A percentile compares a stretch with the other conserved stretches of the same genome.
Conservation (phyloP, 31 red algal species). For the Endocladia muricata region DNA sequence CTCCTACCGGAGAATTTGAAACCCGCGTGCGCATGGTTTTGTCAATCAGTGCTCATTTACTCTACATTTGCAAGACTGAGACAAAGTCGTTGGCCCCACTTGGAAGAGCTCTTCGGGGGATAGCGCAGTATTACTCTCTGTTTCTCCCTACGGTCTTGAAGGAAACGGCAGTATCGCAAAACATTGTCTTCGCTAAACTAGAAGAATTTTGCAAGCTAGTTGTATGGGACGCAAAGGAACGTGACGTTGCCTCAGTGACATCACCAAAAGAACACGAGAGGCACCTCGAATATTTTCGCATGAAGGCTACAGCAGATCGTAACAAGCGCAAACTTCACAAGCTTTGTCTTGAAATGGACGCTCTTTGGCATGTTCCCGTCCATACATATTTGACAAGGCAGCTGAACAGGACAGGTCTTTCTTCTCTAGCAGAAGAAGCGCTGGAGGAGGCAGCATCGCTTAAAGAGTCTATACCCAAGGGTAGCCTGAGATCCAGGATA, state of each 20-base stretch:
- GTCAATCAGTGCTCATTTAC: slow-evolving; percentile 39
- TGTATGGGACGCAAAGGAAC: slow-evolving; percentile 42
- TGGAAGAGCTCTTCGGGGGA: slow-evolving; percentile 17
- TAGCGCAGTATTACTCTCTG: slow-evolving; percentile 43
- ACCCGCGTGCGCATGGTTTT: slow-evolving; percentile 47
- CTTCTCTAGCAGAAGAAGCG: neutral
- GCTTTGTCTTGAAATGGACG: slow-evolving; percentile 75
- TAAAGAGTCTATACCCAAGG: neutral
- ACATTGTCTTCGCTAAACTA: slow-evolving; percentile 29
- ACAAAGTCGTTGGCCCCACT: neutral
- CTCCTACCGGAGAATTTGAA: slow-evolving; percentile 75
- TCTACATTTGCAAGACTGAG: neutral
- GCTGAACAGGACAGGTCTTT: slow-evolving; percentile 28
- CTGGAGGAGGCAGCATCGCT: neutral
- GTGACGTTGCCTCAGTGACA: slow-evolving; percentile 33
- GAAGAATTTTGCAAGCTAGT: slow-evolving; percentile 55
- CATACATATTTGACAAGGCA: slow-evolving; percentile 27
- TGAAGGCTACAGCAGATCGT: slow-evolving; percentile 62
- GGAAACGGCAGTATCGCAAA: slow-evolving; percentile 4
- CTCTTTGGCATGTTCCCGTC: slow-evolving; percentile 44
- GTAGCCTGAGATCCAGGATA: neutral
- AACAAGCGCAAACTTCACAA: slow-evolving; percentile 73
- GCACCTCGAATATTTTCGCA: slow-evolving; percentile 71
- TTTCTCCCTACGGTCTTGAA: neutral
- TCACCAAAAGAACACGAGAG: slow-evolving; percentile 45